A percentile compares a stretch with the other conserved stretches of the same genome.
Evolutionary conservation across 805 yeast genomes (phyloP).

Genomic region (Scheffersomyces ergatensis): DNA sequence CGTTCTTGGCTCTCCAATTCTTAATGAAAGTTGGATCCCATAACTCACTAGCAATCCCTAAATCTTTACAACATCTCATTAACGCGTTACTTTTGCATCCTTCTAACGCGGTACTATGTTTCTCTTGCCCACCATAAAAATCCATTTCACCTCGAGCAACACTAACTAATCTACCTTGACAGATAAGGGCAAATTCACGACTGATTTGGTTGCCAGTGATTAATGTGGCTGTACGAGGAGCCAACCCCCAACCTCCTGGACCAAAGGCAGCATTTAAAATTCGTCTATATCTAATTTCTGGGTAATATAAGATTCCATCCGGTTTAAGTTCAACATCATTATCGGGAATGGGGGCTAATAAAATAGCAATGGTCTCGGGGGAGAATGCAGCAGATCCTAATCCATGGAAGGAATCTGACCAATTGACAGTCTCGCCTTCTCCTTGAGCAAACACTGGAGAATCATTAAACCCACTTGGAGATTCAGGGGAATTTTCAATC

Average conservation of each 20-base stretch:
- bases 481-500: too few species aligned
- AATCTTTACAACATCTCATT: slow-evolving; percentile 97
- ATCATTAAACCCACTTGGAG: too few species aligned
- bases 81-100: slow-evolving; percentile 96
- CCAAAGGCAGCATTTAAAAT: slow-evolving; percentile 90
- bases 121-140: slow-evolving; percentile 75
- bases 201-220: slow-evolving; percentile 75
- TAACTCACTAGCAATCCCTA: slow-evolving; percentile 93
- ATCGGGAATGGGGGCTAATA: slow-evolving; percentile 60
- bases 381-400: slow-evolving; percentile 78
- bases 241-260: slow-evolving; percentile 98
- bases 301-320: slow-evolving; percentile 87
- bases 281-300: slow-evolving; percentile 93
- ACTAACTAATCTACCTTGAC: slow-evolving; percentile 84
- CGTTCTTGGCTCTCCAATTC: slow-evolving; percentile 41
- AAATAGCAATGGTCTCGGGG: slow-evolving; percentile 53
- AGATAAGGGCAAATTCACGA: slow-evolving; percentile 84
- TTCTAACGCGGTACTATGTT: slow-evolving; percentile 92
- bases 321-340: slow-evolving; percentile 92
- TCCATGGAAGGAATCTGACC: slow-evolving; percentile 88
- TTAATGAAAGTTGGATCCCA: slow-evolving; percentile 96
- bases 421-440: slow-evolving; percentile 42
- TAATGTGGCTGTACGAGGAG: slow-evolving; percentile 84
- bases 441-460: neutral
- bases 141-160: slow-evolving; percentile 96